These are phyloP conservation scores for Diplodia scrobiculata DNA, from an alignment of 2,329 filamentous ascomycete genomes.

Conservation along the genomic window DNA sequence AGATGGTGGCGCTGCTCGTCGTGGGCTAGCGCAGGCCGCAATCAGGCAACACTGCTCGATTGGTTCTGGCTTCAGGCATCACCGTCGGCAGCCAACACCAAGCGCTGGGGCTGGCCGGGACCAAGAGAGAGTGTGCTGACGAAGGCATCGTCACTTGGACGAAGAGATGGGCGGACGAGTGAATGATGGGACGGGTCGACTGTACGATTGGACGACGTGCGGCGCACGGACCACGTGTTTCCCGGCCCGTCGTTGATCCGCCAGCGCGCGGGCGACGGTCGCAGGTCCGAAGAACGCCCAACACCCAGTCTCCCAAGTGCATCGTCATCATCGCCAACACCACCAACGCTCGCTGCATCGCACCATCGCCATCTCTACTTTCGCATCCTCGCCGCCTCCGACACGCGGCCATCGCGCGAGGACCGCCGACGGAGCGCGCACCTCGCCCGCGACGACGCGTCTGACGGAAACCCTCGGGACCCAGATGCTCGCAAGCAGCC, in stretches of 20 bases:
- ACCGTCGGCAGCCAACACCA: not conserved
- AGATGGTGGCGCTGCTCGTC: not conserved
- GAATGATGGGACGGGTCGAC: not conserved
- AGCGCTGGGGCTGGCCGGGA: no score
- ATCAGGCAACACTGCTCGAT: conserved; percentile 14
- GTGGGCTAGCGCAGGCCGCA: conserved; percentile 18
- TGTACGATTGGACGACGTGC: not conserved
- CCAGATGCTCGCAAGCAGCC: conserved; percentile 11
- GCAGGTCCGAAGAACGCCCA: not conserved
- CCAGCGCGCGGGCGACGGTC: not conserved
- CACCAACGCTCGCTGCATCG: not conserved
- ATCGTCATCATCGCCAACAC: not conserved
- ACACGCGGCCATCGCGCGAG: not conserved
- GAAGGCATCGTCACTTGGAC: not conserved
- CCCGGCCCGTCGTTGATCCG: conserved; percentile 7
- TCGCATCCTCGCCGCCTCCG: no score
- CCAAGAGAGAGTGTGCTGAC: not conserved
- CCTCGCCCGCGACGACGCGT: not conserved
- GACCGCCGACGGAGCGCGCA: not conserved
- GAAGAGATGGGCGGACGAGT: not conserved
- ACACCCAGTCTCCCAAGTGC: not conserved
- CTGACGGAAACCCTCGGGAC: not conserved
- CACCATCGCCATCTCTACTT: not conserved
- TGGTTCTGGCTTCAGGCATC: conserved; percentile 7
- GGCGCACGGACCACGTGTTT: not conserved